phyloP scores from a whole-genome alignment of 108 stramenopile species.

The Nitzschia sp. region DNA sequence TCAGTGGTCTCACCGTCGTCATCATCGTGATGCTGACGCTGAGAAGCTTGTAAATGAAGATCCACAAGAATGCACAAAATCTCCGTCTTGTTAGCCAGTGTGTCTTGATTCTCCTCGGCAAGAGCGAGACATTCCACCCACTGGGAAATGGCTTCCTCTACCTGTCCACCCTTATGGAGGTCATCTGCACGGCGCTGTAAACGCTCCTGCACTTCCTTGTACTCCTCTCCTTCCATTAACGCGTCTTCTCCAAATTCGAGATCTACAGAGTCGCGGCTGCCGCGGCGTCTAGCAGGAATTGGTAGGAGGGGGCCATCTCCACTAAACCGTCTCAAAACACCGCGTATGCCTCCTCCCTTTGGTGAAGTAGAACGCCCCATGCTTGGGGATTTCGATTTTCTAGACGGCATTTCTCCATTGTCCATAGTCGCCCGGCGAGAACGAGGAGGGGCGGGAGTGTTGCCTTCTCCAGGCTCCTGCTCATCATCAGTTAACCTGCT shows the following conservation, averaged over 20 bases:
- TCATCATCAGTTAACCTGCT: conserved; percentile 19
- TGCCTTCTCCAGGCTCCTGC: neutral
- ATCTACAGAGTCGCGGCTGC: conserved; percentile 1
- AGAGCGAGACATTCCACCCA: conserved; percentile 29
- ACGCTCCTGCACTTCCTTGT: conserved; percentile 1
- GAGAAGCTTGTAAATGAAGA: conserved; percentile 24
- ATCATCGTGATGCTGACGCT: neutral
- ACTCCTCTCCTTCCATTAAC: conserved; percentile 20
- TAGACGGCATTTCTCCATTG: neutral
- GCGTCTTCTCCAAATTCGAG: neutral
- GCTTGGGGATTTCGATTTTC: neutral
- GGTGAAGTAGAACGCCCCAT: neutral
- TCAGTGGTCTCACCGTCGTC: neutral
- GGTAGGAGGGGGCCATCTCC: conserved; percentile 16
- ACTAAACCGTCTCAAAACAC: conserved; percentile 17
- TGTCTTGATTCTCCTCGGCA: conserved; percentile 33
- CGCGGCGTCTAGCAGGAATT: neutral
- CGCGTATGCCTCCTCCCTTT: conserved; percentile 3
- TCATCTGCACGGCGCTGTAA: conserved; percentile 25
- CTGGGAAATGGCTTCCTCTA: conserved; percentile 19
- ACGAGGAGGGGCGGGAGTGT: neutral
- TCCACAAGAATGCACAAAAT: conserved; percentile 32
- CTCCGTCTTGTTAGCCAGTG: conserved; percentile 30
- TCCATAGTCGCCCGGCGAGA: conserved; percentile 13
- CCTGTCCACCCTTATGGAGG: conserved; percentile 14